Conservation (phyloP, 2,329 filamentous ascomycete species). For the Dactylellina parvicollis region DNA sequence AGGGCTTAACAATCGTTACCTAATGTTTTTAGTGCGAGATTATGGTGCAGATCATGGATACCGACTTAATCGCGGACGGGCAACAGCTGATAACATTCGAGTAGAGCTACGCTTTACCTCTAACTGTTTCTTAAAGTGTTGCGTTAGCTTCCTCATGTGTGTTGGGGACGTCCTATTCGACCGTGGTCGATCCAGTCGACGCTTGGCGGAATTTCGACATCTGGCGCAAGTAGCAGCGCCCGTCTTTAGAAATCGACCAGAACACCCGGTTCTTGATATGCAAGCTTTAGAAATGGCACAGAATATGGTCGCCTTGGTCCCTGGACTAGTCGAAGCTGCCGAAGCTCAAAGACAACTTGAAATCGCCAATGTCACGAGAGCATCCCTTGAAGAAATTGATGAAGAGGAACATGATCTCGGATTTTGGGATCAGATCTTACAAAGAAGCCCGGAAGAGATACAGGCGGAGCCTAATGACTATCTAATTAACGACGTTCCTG, state of each 20-base stretch:
- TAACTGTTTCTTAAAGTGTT: constrained; percentile 21
- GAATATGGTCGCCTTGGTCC: not conserved
- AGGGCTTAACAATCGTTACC: too few relatives aligned
- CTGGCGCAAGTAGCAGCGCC: not conserved
- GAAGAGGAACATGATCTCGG: constrained; percentile 7
- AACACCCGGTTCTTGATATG: too few relatives aligned
- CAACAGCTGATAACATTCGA: not conserved
- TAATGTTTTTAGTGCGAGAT: constrained; percentile 4
- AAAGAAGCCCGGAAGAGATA: constrained; percentile 9
- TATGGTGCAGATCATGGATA: constrained; percentile 5
- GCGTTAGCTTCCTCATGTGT: not conserved
- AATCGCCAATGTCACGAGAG: constrained; percentile 1
- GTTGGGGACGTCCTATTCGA: constrained; percentile 1
- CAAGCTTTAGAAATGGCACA: too few relatives aligned
- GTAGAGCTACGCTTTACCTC: constrained; percentile 11
- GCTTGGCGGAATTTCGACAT: not conserved
- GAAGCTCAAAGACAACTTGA: not conserved
- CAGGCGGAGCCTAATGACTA: not conserved
- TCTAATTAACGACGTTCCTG: not conserved
- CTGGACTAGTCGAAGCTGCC: not conserved
- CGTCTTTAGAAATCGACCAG: not conserved
- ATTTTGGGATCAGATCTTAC: constrained; percentile 14
- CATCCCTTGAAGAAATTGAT: not conserved
- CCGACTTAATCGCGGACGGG: constrained; percentile 3
- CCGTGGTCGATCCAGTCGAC: not conserved